phyloP scores from a whole-genome alignment of 345 rosid species.

The Hibiscus mutabilis region DNA sequence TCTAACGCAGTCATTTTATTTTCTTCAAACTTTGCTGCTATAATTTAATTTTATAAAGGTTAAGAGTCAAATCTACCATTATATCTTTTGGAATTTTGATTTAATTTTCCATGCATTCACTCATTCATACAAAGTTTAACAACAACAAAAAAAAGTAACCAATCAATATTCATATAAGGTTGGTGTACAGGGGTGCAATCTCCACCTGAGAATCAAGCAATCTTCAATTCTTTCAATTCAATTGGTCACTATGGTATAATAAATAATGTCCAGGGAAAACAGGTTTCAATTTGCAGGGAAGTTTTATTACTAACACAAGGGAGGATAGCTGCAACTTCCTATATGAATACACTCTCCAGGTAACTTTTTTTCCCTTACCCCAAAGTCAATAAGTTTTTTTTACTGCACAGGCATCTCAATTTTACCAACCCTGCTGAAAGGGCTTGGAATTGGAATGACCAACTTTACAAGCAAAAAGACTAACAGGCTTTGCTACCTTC shows the following conservation, averaged over 20 bases:
- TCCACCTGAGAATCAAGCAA: slow-evolving; percentile 11
- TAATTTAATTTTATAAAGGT: too few species aligned
- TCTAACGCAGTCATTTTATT: too few species aligned
- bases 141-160: background rate
- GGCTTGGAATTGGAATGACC: slow-evolving; percentile 9
- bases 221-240: slow-evolving; percentile 19
- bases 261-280: background rate
- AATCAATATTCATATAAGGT: background rate
- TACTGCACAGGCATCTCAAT: slow-evolving; percentile 18
- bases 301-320: slow-evolving; percentile 10
- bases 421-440: slow-evolving; percentile 1
- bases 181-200: slow-evolving; percentile 6
- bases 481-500: background rate
- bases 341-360: slow-evolving; percentile 5
- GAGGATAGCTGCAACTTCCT: background rate
- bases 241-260: slow-evolving; percentile 3
- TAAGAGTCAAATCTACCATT: too few species aligned
- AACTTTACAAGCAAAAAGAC: slow-evolving; percentile 14
- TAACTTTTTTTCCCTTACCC: background rate
- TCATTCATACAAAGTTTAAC: too few species aligned
- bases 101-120: too few species aligned
- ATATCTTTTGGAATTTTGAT: too few species aligned
- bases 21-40: too few species aligned
- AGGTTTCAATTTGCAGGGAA: background rate
- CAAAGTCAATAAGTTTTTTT: slow-evolving; percentile 6